Conservation (phyloP, 176 grass and related monocot species). For the Miscanthus lutarioriparius region DNA sequence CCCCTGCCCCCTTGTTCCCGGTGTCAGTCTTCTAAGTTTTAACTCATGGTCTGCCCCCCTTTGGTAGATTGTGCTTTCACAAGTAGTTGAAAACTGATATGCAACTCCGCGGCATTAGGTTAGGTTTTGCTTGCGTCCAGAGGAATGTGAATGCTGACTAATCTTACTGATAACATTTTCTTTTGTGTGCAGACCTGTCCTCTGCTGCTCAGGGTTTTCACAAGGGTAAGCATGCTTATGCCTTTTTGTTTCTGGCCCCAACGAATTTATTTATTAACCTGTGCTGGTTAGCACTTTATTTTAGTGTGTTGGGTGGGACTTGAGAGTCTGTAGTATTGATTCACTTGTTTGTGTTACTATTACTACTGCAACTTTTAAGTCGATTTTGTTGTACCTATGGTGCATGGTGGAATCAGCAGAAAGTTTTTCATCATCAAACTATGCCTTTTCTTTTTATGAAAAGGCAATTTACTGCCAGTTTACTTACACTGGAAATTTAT, state of each 20-base stretch:
- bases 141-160: not conserved
- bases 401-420: not conserved
- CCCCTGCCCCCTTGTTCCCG: not conserved
- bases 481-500: not conserved
- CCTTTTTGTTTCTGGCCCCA: not conserved
- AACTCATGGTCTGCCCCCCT: not conserved
- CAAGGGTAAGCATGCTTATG: slow-evolving; percentile 51
- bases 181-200: slow-evolving; percentile 81
- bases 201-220: slow-evolving; percentile 93
- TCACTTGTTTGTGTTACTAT: not conserved
- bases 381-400: not conserved
- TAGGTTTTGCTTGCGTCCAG: slow-evolving; percentile 12
- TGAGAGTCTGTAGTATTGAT: not conserved
- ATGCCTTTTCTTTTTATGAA: not conserved
- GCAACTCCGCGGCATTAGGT: not conserved
- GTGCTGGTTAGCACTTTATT: not conserved
- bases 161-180: slow-evolving; percentile 16
- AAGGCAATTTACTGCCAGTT: not conserved
- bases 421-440: not conserved
- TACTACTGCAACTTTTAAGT: not conserved
- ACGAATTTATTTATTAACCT: not conserved
- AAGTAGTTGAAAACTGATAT: not conserved
- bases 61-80: not conserved
- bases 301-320: not conserved
- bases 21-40: not conserved